Conservation (phyloP, 495 filamentous ascomycete genomes). For the Daldinia caldariorum region DNA sequence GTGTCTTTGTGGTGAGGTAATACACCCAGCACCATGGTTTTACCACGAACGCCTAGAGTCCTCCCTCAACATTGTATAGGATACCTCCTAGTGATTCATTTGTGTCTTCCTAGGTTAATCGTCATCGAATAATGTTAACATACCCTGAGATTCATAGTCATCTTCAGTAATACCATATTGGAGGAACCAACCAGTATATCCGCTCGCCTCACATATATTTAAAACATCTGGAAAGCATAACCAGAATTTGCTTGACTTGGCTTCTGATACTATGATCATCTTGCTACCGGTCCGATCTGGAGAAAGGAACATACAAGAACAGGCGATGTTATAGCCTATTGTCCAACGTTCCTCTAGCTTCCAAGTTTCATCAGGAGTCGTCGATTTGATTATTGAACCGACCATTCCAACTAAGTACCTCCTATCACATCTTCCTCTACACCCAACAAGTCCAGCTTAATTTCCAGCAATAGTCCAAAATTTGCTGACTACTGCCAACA, state of each 20-base stretch:
- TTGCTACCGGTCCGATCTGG: not conserved
- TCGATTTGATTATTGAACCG: not conserved
- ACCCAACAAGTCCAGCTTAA: not conserved
- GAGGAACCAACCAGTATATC: too few species aligned
- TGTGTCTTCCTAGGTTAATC: too few species aligned
- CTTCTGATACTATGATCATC: conserved; percentile 2
- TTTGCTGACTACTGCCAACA: conserved; percentile 1
- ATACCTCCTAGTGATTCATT: too few species aligned
- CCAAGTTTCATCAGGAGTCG: not conserved
- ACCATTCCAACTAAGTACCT: not conserved
- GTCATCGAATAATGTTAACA: too few species aligned
- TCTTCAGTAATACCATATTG: too few species aligned
- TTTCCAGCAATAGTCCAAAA: conserved; percentile 5
- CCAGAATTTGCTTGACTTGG: conserved; percentile 1
- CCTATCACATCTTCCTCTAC: not conserved
- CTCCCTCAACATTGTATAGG: too few species aligned
- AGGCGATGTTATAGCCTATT: not conserved
- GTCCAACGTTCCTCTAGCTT: conserved; percentile 6
- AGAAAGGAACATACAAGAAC: not conserved
- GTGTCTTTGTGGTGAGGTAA: too few species aligned
- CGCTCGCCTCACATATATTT: too few species aligned
- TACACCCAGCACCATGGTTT: too few species aligned
- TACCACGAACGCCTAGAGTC: too few species aligned
- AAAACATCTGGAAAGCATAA: not conserved
- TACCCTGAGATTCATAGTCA: too few species aligned